A percentile compares a stretch with the other conserved stretches of the same genome.
Evolutionary conservation across 306 rosid species (phyloP).

Genomic region (Elaeagnus macrophylla): DNA sequence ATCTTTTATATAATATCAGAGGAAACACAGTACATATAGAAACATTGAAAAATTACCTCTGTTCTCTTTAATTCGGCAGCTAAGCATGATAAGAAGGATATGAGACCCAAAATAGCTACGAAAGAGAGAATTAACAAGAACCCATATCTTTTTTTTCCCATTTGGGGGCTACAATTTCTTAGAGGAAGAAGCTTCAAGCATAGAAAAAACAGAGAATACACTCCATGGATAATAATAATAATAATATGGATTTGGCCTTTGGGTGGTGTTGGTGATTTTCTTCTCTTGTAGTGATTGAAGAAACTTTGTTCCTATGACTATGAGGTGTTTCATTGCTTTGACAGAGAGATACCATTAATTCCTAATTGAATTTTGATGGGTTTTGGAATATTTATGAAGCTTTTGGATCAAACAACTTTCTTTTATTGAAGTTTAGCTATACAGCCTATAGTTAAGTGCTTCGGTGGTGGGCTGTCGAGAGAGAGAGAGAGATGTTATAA

Average conservation of each 20-base stretch:
- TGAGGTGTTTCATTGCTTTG: conserved; percentile 40
- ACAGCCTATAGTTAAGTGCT: too few relatives aligned
- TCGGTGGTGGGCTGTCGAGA: too few relatives aligned
- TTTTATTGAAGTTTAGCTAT: too few relatives aligned
- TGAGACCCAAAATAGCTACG: conserved; percentile 39
- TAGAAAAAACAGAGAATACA: conserved; percentile 19
- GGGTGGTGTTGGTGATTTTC: not conserved
- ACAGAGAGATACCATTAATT: conserved; percentile 45
- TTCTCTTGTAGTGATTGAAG: conserved; percentile 21
- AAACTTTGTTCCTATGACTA: conserved; percentile 28
- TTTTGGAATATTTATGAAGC: too few relatives aligned
- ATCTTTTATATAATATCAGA: not conserved
- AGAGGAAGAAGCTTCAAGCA: conserved; percentile 12
- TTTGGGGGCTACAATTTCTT: conserved; percentile 7
- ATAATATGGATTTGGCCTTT: conserved; percentile 15
- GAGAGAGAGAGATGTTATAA: too few relatives aligned
- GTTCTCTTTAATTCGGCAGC: conserved; percentile 56
- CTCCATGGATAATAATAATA: conserved; percentile 29
- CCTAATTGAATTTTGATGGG: conserved; percentile 7
- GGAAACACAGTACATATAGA: not conserved
- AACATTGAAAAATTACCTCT: conserved; percentile 30
- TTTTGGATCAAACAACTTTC: too few relatives aligned
- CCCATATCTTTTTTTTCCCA: conserved; percentile 45
- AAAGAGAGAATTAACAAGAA: conserved; percentile 23
- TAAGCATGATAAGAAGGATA: conserved; percentile 57